Base-by-base conservation (phyloP, 495 filamentous ascomycete species). In the Chlorociboria aeruginascens region DNA sequence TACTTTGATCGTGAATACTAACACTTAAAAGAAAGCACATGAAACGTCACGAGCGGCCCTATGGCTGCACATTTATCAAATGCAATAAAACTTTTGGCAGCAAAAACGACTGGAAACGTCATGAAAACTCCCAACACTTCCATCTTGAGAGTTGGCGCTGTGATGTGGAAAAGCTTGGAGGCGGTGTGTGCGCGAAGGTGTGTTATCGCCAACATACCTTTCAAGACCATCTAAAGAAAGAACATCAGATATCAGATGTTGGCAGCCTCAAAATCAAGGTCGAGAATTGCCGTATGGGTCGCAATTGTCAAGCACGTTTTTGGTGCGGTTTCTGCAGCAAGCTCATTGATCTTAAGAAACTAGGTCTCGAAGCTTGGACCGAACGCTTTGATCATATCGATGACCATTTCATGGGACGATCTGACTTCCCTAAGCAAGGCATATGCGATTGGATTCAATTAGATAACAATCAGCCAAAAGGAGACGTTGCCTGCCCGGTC, bases 41-140 rank as follows among this genome's bases (percentile, higher is more conserved):
- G 62, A 93, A 89, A 56, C 81, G 92, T 8, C 92, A 96, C 61
- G 73, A 79, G 20, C 79, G 82, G 45, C 92, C 89, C 0, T 97
- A 92, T 56, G 85, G 82, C 37, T 96, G 90, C 65, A 96, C 90
- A 7, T 87, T 79, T 40, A 61, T 70, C 8, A 67, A 67, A 12
- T 96, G 92, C 58, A 66, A 69, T 40, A 92, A 87, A 53, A 73
- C 64, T 3, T 95, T 96, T 54, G 90, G 92, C 32, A 89, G 84
- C 67, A 95, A 95, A 60, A 86, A 86, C 38, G 90, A 96, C 65
- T 96, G 90, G 92, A 96, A 95, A 63, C 81, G 92, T 7, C 90
- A 97, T 60, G 90, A 97, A 55, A 87, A 81, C 53, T 83, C 79
- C 25, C 88, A 94, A 60, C 90, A 96, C 58, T 82, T 78, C 52